Evolutionary conservation across 345 rosid species (phyloP).

Genomic region (Citrus unshiu): DNA sequence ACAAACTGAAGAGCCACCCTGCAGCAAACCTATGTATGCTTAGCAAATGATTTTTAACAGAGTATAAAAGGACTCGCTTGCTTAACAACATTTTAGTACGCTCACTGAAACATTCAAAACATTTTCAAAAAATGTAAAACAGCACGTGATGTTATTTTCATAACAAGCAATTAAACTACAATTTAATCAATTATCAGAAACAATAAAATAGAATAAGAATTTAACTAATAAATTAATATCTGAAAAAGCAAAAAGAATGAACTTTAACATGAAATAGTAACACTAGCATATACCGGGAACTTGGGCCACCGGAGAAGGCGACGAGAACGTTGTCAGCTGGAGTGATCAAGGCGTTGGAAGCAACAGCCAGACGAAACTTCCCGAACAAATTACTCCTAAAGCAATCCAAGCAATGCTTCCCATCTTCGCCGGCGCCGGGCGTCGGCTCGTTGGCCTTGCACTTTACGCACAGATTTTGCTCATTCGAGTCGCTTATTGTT

Average conservation of each 20-base stretch:
- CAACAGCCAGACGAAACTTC: conserved; percentile 81
- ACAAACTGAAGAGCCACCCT: conserved; percentile 89
- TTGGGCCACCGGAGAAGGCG: conserved; percentile 90
- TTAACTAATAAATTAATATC: neutral
- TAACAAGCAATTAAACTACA: neutral
- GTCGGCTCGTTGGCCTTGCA: conserved; percentile 63
- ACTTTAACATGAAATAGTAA: neutral
- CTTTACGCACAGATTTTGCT: conserved; percentile 50
- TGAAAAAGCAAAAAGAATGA: neutral
- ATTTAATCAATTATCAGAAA: neutral
- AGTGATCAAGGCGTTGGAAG: conserved; percentile 80
- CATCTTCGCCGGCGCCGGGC: conserved; percentile 41
- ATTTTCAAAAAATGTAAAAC: neutral
- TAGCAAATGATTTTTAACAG: neutral
- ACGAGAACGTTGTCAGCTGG: conserved; percentile 88
- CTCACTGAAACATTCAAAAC: neutral
- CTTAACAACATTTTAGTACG: neutral
- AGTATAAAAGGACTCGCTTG: neutral
- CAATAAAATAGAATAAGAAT: neutral
- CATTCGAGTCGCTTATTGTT: neutral
- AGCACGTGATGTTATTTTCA: neutral
- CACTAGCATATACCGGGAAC: conserved; percentile 52
- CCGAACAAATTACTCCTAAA: conserved; percentile 69
- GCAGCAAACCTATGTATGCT: neutral
- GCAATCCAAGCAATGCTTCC: conserved; percentile 67